Conservation (phyloP, 2,329 filamentous ascomycete species). For the Pestalotiopsis sp. region DNA sequence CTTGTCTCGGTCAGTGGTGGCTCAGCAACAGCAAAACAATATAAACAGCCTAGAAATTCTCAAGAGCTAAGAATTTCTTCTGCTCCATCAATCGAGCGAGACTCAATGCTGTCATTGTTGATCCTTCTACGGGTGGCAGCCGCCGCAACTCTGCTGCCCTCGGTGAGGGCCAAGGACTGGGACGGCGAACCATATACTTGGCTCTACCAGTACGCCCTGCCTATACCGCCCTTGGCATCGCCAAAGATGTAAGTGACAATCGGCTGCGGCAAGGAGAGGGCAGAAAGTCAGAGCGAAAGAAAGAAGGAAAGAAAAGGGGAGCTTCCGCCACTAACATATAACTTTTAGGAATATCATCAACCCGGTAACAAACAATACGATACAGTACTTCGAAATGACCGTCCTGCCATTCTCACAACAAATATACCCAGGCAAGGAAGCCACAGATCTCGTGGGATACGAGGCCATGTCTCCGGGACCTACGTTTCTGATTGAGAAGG, state of each 20-base stretch:
- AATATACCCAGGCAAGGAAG: constrained; percentile 35
- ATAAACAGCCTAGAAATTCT: neutral
- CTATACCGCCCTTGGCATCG: constrained; percentile 43
- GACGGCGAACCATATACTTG: constrained; percentile 35
- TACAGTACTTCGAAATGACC: constrained; percentile 37
- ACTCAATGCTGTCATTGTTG: neutral
- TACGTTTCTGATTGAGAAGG: constrained; percentile 47
- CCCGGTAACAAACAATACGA: constrained; percentile 33
- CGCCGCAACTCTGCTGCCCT: neutral
- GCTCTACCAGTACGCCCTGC: constrained; percentile 40
- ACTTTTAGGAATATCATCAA: constrained; percentile 31
- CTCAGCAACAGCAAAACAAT: neutral
- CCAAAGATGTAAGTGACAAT: constrained; percentile 35
- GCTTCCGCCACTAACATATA: neutral
- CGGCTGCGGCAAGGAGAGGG: neutral
- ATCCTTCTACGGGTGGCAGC: neutral
- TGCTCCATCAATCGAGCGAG: neutral
- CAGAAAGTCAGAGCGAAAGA: no score
- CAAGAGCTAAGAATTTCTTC: no score
- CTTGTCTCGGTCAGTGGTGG: neutral
- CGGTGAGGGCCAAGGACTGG: constrained; percentile 18
- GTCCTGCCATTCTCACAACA: constrained; percentile 33
- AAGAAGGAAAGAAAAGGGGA: no score
- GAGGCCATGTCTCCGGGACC: constrained; percentile 56
- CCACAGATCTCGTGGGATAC: constrained; percentile 43